A percentile compares a stretch with the other conserved stretches of the same genome.
phyloP scores from a whole-genome alignment of 169 alveolate genomes.

The Plasmodium coatneyi region DNA sequence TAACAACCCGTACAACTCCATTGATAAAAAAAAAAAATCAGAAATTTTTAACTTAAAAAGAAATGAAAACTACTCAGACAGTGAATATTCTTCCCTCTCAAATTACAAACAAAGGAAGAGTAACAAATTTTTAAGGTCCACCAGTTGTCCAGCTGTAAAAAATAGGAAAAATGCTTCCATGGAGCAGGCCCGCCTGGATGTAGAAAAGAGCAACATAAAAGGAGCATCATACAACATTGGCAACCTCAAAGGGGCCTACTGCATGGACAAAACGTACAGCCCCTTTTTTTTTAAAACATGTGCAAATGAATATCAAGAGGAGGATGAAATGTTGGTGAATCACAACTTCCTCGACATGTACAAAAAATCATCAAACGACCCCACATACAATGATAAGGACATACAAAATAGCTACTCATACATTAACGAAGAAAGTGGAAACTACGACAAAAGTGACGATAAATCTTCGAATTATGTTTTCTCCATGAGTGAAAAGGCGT shows the following conservation, averaged over 20 bases:
- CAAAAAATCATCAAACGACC: slow-evolving; percentile 14
- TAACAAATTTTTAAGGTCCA: neutral
- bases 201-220: neutral
- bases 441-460: neutral
- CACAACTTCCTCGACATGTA: slow-evolving; percentile 1
- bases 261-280: neutral
- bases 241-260: neutral
- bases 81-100: neutral
- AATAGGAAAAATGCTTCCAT: neutral
- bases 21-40: slow-evolving; percentile 32
- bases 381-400: neutral
- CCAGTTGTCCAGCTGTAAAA: slow-evolving; percentile 27
- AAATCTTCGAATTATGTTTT: slow-evolving; percentile 43
- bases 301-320: neutral
- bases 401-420: neutral
- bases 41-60: slow-evolving; percentile 33
- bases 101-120: neutral
- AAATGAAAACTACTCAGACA: neutral
- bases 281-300: slow-evolving; percentile 23
- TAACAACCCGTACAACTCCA: neutral
- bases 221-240: slow-evolving; percentile 2
- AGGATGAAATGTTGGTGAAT: neutral
- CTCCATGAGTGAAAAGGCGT: slow-evolving; percentile 62
- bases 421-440: neutral
- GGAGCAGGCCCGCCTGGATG: neutral